Evolutionary conservation across 805 yeast species (phyloP), one percentile per base, ranked within the genome.

Genomic region (Candida sanyiensis): DNA sequence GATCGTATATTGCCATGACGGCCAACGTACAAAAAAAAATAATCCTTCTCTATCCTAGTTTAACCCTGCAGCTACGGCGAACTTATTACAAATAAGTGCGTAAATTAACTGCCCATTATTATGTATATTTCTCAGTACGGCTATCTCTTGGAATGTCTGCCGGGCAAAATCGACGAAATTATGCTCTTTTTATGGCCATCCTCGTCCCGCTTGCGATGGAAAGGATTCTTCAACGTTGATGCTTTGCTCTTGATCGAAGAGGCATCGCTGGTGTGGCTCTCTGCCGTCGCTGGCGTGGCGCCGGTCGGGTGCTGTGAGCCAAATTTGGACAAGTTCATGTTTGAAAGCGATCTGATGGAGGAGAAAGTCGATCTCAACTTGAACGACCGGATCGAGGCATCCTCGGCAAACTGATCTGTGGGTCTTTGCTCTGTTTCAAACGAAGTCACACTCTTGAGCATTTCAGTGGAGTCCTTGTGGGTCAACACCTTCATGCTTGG

Each of bases 301-400:
- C 3, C 12, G 15, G 5, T 13, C 17, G 35, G n/a, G n/a, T n/a
- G n/a, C n/a, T n/a, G n/a, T n/a, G n/a, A n/a, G 15, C 15, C 28
- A 7, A 10, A 12, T 27, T 26, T 36, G 10, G 27, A 6, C 15
- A 26, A 22, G n/a, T 30, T 31, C n/a, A 28, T 17, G n/a, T 23
- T 38, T 3, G 49, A 37, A 5, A 37, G 10, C 11, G 44, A 36
- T 35, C 33, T 40, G 8, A 45, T 28, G 2, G 40, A 31, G 2
- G 46, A 29, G 18, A 45, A 40, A 3, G 44, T 40, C 2, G 42
- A 35, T 33, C 39, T 42, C 10, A 42, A 6, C 12, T 37, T 38
- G 17, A 38, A 40, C 6, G 35, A 28, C 25, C 27, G 37, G 7
- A 34, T 7, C 16, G 42, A 33, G 13, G 31, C 20, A 13, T 25